A percentile compares a stretch with the other conserved stretches of the same genome.
Evolutionary conservation across 2,329 filamentous ascomycete species (phyloP).

Genomic region (Paraphaeosphaeria minitans): DNA sequence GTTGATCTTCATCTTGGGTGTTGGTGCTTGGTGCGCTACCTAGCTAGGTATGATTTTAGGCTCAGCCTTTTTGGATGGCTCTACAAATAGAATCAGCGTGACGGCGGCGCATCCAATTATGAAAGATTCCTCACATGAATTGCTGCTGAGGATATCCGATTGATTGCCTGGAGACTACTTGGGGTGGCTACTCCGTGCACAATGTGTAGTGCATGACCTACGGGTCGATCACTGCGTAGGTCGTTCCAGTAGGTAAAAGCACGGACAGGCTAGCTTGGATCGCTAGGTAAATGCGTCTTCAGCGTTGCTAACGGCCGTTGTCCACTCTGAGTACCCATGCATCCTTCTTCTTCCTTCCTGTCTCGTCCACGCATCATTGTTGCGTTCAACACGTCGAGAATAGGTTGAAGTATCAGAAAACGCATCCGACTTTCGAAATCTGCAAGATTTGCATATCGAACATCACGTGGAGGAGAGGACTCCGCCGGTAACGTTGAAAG

Average conservation of each 20-base stretch:
- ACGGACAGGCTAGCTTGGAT: neutral
- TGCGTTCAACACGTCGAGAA: neutral
- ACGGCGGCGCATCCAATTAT: neutral
- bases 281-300: neutral
- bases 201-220: neutral
- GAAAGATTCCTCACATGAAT: neutral
- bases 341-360: no score
- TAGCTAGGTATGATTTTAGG: no score
- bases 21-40: neutral
- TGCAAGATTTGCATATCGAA: no score
- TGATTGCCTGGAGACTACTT: no score
- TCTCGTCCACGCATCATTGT: neutral
- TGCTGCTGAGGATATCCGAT: no score
- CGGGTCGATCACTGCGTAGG: neutral
- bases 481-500: no score
- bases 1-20: slow-evolving; percentile 50
- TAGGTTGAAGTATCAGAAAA: neutral
- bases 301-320: no score
- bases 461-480: no score
- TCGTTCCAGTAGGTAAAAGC: neutral
- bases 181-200: no score
- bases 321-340: no score
- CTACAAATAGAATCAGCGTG: neutral
- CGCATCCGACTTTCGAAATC: no score
- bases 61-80: neutral